Evolutionary conservation across 2,329 filamentous ascomycete genomes (phyloP), one percentile per base, ranked within the genome.

Genomic region (Alternaria panax): DNA sequence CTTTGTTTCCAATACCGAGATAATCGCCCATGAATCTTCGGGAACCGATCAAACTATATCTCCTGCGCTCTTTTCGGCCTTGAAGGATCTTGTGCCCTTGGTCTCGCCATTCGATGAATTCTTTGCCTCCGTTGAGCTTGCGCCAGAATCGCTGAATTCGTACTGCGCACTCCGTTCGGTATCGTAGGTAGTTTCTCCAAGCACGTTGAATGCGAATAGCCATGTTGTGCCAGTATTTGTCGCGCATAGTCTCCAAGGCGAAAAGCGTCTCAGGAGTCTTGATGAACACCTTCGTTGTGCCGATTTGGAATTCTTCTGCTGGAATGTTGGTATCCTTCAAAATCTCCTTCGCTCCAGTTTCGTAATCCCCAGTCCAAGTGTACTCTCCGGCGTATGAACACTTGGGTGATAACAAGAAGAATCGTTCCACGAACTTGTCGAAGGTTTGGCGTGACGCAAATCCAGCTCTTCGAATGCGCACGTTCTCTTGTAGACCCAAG

Each of bases 151-250:
- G 87, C 77, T 98, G 95, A 66, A 99, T 98, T 32, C 95, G 88
- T 14, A 90, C 97, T 7, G 95, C 95, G 59, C 92, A 95, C 79
- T 99, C 95, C 25, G 88, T 90, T 43, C 95, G 88, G 79, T 98
- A 98, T 5, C 94, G 89, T 40, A 98, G 85, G 74, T 97, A 98
- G 52, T 96, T 96, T 71, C 95, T 88, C 95, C 95, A 99, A 74
- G 96, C 95, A 68, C 95, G 88, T 81, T 99, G 95, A 60, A 99
- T 98, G 59, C 95, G 88, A 60, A 94, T 96, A 4, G 95, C 95
- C 95, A 99, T 98, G 80, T 98, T 99, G 80, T 98, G 94, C 94
- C 94, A 98, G 80, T 98, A 99, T 57, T 92, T 86, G 76, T 99
- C 95, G 75, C 95, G 88, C 94, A 99, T 98, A 58, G 96, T 93